These are phyloP conservation scores for Mycocentrospora acerina DNA, from an alignment of 2,329 filamentous ascomycete genomes.

Conservation along the genomic window DNA sequence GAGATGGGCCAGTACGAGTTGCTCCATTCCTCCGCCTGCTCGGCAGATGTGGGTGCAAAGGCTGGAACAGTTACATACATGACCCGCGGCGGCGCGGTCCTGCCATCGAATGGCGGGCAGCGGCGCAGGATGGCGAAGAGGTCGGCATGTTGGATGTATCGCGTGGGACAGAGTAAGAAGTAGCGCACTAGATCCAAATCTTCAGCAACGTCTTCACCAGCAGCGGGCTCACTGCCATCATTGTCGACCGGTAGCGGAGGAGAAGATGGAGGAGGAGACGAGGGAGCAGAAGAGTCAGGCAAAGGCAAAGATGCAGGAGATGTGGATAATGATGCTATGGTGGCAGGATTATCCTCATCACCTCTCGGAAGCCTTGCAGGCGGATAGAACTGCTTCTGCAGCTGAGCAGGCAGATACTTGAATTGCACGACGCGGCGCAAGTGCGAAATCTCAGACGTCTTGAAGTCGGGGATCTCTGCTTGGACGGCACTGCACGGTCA, in stretches of 20 bases:
- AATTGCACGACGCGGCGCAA: slow-evolving; percentile 76
- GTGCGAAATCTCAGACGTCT: slow-evolving; percentile 54
- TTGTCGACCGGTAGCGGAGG: slow-evolving; percentile 3
- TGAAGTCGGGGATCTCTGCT: slow-evolving; percentile 46
- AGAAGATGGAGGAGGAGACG: slow-evolving; percentile 5
- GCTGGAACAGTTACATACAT: slow-evolving; percentile 68
- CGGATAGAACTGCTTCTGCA: slow-evolving; percentile 45
- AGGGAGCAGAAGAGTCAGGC: slow-evolving; percentile 11
- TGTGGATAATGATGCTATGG: slow-evolving; percentile 30
- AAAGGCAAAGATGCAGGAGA: slow-evolving; percentile 18
- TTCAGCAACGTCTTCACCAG: slow-evolving; percentile 25
- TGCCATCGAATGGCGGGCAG: slow-evolving; percentile 42
- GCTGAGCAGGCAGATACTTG: slow-evolving; percentile 65
- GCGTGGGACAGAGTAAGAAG: slow-evolving; percentile 55
- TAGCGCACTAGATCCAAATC: slow-evolving; percentile 45
- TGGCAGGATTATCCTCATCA: slow-evolving; percentile 33
- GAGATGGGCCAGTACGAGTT: slow-evolving; percentile 79
- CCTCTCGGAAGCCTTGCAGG: slow-evolving; percentile 36
- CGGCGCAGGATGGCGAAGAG: slow-evolving; percentile 36
- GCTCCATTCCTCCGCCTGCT: slow-evolving; percentile 74
- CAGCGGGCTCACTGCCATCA: slow-evolving; percentile 12
- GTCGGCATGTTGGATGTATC: slow-evolving; percentile 55
- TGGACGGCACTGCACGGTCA: slow-evolving; percentile 47
- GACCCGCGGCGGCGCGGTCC: slow-evolving; percentile 54
- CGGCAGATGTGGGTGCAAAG: slow-evolving; percentile 71